Conservation (phyloP, 1,139 yeast genomes). For the Yamadazyma epiphylla region DNA sequence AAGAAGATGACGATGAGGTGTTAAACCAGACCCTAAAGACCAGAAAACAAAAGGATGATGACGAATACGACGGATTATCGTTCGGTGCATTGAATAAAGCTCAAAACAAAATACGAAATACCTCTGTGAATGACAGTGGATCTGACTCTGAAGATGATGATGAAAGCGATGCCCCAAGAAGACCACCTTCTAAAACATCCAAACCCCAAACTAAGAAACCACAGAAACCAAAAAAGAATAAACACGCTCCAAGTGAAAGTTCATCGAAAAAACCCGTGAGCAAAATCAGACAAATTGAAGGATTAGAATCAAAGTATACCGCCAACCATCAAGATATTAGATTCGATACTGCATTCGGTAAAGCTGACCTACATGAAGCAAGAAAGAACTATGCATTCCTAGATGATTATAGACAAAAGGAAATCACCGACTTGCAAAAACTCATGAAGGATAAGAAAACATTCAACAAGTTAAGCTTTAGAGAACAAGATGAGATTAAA, state of each 20-base stretch:
- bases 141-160: slow-evolving; percentile 19
- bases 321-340: slow-evolving; percentile 70
- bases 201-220: slow-evolving; percentile 1
- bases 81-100: slow-evolving; percentile 61
- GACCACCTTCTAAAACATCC: not conserved
- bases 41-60: slow-evolving; percentile 24
- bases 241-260: slow-evolving; percentile 79
- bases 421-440: slow-evolving; percentile 56
- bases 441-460: slow-evolving; percentile 57
- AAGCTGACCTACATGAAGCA: slow-evolving; percentile 62
- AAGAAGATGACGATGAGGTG: slow-evolving; percentile 19
- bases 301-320: slow-evolving; percentile 46
- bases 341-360: slow-evolving; percentile 87
- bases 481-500: slow-evolving; percentile 54
- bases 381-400: slow-evolving; percentile 79
- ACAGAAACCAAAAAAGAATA: slow-evolving; percentile 34
- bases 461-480: slow-evolving; percentile 33
- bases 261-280: slow-evolving; percentile 74
- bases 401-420: slow-evolving; percentile 78
- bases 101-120: slow-evolving; percentile 39
- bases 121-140: slow-evolving; percentile 12
- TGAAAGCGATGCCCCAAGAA: slow-evolving; percentile 1
- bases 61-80: slow-evolving; percentile 42
- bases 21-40: slow-evolving; percentile 8
- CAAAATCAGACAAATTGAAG: slow-evolving; percentile 70